phyloP scores from a whole-genome alignment of 495 filamentous ascomycete genomes.

The Neurospora sp. region DNA sequence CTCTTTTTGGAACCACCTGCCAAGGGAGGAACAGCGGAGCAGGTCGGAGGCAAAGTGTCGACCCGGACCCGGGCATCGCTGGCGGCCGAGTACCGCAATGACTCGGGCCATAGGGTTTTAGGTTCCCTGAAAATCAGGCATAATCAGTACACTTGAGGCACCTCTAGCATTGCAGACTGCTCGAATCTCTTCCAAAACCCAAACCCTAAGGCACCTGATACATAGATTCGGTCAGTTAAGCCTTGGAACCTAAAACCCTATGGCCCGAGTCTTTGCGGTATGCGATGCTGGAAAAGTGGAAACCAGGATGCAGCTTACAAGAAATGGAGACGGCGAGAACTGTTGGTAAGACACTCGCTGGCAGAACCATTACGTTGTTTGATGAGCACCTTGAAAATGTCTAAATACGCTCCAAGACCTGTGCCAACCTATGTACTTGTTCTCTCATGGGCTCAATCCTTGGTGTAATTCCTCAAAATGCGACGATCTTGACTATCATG shows the following conservation, averaged over 20 bases:
- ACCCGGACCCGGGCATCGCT: neutral
- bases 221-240: no score
- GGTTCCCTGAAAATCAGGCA: no score
- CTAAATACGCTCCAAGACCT: no score
- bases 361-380: neutral
- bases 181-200: no score
- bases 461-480: neutral
- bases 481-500: neutral
- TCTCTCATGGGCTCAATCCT: neutral
- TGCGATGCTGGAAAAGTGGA: neutral
- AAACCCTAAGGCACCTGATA: no score
- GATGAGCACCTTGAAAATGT: neutral
- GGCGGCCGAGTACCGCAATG: neutral
- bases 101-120: no score
- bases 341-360: neutral
- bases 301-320: neutral
- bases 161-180: no score
- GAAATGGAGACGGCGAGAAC: neutral
- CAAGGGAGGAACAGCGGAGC: neutral
- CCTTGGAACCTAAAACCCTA: no score
- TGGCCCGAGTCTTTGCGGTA: no score
- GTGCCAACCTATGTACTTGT: rapidly evolving
- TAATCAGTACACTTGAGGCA: no score
- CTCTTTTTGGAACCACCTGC: no score
- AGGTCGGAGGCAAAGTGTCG: neutral